phyloP scores from a whole-genome alignment of 1,284 basidiomycete species.

The Boletus subluridellus region DNA sequence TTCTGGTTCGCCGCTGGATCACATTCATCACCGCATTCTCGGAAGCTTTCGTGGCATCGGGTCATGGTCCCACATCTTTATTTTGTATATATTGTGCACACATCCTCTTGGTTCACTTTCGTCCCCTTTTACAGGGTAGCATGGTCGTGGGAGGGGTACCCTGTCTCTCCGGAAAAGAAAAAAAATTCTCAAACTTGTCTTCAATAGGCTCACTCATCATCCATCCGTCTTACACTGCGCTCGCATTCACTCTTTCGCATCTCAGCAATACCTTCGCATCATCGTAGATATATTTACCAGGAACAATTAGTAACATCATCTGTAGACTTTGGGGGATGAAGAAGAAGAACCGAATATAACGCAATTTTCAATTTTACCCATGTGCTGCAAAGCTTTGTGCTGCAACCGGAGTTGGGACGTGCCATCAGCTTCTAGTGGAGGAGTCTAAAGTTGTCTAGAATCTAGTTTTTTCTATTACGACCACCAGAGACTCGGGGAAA shows the following conservation, averaged over 20 bases:
- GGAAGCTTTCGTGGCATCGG: slow-evolving; percentile 1
- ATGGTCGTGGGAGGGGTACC: slow-evolving; percentile 7
- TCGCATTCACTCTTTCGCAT: slow-evolving; percentile 12
- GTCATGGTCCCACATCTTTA: slow-evolving; percentile 11
- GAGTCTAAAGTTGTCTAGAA: background rate
- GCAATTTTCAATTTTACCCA: background rate
- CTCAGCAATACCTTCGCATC: slow-evolving; percentile 19
- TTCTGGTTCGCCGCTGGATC: slow-evolving; percentile 5
- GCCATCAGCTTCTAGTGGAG: background rate
- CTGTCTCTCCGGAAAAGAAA: background rate
- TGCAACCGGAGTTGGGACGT: background rate
- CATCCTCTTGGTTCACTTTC: slow-evolving; percentile 1
- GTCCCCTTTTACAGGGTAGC: slow-evolving; percentile 1
- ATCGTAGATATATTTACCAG: slow-evolving; percentile 25
- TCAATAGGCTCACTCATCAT: slow-evolving; percentile 8
- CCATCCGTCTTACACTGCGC: background rate
- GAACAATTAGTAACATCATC: slow-evolving; percentile 23
- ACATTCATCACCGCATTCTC: background rate
- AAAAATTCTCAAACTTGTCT: slow-evolving; percentile 2
- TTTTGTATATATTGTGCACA: slow-evolving; percentile 27
- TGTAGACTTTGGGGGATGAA: slow-evolving; percentile 23
- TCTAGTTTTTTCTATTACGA: too few species aligned
- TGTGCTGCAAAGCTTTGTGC: background rate
- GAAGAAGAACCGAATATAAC: slow-evolving; percentile 26
- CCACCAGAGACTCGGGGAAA: too few species aligned